A percentile compares a stretch with the other conserved stretches of the same genome.
Conservation (phyloP, 192 early-diverging fungal species). For the Mortierella hygrophila region DNA sequence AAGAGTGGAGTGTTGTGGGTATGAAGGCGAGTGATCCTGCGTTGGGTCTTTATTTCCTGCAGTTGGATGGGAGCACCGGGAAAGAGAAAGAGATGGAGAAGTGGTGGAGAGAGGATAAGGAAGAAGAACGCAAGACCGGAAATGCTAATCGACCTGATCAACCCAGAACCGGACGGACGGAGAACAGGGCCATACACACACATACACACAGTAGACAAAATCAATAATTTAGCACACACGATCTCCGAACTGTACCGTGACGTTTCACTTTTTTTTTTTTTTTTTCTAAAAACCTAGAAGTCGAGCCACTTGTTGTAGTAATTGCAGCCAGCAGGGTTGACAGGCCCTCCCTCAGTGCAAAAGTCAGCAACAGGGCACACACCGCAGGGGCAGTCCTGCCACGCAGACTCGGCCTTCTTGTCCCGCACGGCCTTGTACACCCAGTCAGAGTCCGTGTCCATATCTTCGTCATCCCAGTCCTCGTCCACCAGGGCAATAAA, state of each 20-base stretch:
- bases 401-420: conserved; percentile 62
- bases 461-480: conserved; percentile 65
- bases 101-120: neutral
- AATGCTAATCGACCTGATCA: conserved; percentile 3
- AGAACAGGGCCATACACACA: neutral
- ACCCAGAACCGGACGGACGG: neutral
- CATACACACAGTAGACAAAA: neutral
- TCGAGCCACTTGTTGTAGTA: conserved; percentile 89
- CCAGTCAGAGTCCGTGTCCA: conserved; percentile 68
- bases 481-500: conserved; percentile 67
- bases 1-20: conserved; percentile 4
- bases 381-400: conserved; percentile 90
- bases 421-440: conserved; percentile 62
- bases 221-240: neutral
- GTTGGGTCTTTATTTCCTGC: neutral
- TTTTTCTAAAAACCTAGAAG: conserved; percentile 54
- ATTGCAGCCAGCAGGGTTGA: conserved; percentile 82
- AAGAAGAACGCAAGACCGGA: neutral
- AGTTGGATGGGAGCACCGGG: neutral
- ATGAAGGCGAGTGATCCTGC: neutral
- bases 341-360: conserved; percentile 78
- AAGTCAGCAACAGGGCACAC: conserved; percentile 86
- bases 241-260: conserved; percentile 8
- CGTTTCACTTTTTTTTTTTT: neutral
- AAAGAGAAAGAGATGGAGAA: neutral